Base-by-base conservation (phyloP, 2,329 filamentous ascomycete species). In the Exserohilum turcica region DNA sequence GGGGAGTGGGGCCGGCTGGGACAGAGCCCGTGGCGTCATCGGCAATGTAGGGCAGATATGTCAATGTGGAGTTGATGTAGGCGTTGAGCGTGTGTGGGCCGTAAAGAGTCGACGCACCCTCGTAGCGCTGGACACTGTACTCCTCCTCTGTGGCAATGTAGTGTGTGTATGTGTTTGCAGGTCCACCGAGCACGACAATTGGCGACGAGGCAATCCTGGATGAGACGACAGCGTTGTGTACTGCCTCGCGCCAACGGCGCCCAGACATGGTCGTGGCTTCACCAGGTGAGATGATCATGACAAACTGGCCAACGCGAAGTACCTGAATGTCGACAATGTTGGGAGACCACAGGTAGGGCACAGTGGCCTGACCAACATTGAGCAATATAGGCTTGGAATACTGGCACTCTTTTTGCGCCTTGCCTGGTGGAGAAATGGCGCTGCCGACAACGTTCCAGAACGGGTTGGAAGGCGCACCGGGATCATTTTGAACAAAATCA, bases 181-280 rank as follows among this genome's bases (percentile, higher is more conserved):
- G 92, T 0, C 90, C 92, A 21, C 92, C 91, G 0, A 97, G 80
- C 1, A 96, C 89, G 3, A 95, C 91, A n/a, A 91, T 70, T 1
- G 72, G 71, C 1, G 64, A 60, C 0, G 67, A 60, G 15, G 61
- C 59, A 6, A 69, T 56, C 32, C 54, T 54, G 1, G 63, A 55
- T 3, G 70, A 61, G 4, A 64, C 49, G 12, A 68, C 60, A 6
- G 55, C 44, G 50, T 68, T 70, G 61, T 64, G 54, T 3, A 74
- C 71, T 29, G 72, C 69, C 51, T 73, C 70, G n/a, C 88, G 90
- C 92, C 93, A 97, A 21, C 93, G 85, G 18, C 92, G 84, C 0
- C 92, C 92, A 1, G 90, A 85, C 93, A 97, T 97, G 4, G 92
- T 97, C 0, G 90, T 94, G 1, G 90, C 91, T 74, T 97, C 93